Evolutionary conservation across 2,329 filamentous ascomycete genomes (phyloP), one percentile per base, ranked within the genome.

Genomic region (Colletotrichum cereale): DNA sequence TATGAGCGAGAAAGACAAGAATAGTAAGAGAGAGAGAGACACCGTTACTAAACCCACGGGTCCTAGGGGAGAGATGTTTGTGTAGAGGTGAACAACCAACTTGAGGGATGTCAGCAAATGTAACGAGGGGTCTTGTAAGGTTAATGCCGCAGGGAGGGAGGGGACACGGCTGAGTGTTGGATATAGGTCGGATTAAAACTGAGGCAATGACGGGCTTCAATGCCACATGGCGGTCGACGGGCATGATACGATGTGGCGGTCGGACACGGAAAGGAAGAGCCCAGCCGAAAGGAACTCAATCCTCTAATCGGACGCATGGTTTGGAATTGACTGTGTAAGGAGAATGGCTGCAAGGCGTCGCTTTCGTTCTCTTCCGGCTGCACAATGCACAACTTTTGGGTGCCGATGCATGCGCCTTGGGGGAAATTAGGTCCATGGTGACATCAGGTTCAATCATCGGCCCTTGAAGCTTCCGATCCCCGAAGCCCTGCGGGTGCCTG

Each of bases 1-100:
- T 40, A 69, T n/a, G 18, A 14, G 48, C 62, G 31, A 38, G 34
- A 71, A 42, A 56, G 18, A 44, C 34, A 38, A 62, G 18, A 65
- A 69, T 60, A 62, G 52, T 52, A 69, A 70, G 66, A 34, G 66
- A 66, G 66, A 53, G 72, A 73, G 69, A 66, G 72, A 73, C 72
- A 66, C 72, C 72, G 69, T 69, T 68, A 70, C 69, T 62, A 68
- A 70, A 62, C 72, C 72, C 69, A 65, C 65, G 69, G 72, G 69
- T 62, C 65, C 65, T 63, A 71, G 68, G 68, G 64, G 58, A 42
- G 36, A 63, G 68, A 68, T 55, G 64, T 67, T 62, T 71, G 68
- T 68, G 58, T 63, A 63, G 65, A 42, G 47, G 64, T 12, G 26
- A 10, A 71, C 34, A 58, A 68, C 58, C 57, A 68, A 47, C 44